A percentile compares a stretch with the other conserved stretches of the same genome.
Evolutionary conservation across 2,329 filamentous ascomycete genomes (phyloP).

Genomic region (Colletotrichum musicola): DNA sequence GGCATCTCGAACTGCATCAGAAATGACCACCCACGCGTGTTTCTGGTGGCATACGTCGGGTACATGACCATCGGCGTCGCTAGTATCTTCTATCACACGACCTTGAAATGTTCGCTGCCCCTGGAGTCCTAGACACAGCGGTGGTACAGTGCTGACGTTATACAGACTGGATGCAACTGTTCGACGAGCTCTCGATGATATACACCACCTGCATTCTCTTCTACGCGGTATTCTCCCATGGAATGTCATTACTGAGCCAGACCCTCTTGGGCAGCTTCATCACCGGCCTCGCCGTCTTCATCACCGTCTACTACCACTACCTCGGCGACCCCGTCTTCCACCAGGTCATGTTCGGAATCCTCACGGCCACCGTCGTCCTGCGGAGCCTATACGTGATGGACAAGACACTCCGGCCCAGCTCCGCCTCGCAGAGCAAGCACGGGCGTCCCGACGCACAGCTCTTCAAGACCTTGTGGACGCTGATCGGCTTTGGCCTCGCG

Average conservation of each 20-base stretch:
- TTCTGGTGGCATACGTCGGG: conserved; percentile 72
- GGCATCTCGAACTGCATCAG: conserved; percentile 80
- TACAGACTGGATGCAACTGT: conserved; percentile 68
- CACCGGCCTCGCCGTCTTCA: conserved; percentile 69
- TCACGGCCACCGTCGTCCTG: conserved; percentile 78
- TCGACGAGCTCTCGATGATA: conserved; percentile 71
- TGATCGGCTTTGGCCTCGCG: conserved; percentile 68
- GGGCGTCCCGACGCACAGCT: conserved; percentile 41
- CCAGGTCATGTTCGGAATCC: conserved; percentile 79
- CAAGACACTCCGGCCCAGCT: conserved; percentile 58
- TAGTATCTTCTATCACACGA: conserved; percentile 68
- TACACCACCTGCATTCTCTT: conserved; percentile 69
- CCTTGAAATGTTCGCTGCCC: conserved; percentile 64
- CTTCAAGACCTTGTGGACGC: conserved; percentile 77
- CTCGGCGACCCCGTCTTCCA: conserved; percentile 88
- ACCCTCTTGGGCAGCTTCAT: conserved; percentile 68
- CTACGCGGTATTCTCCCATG: conserved; percentile 79
- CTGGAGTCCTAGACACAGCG: not conserved
- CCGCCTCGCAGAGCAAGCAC: conserved; percentile 63
- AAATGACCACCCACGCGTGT: conserved; percentile 81
- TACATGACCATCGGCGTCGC: conserved; percentile 68
- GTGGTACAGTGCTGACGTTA: not conserved
- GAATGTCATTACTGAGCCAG: conserved; percentile 64
- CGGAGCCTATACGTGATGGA: conserved; percentile 83
- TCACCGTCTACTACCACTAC: conserved; percentile 81